These are phyloP conservation scores for Penicillium brasilianum DNA, from an alignment of 2,329 filamentous ascomycete genomes.

Conservation along the genomic window DNA sequence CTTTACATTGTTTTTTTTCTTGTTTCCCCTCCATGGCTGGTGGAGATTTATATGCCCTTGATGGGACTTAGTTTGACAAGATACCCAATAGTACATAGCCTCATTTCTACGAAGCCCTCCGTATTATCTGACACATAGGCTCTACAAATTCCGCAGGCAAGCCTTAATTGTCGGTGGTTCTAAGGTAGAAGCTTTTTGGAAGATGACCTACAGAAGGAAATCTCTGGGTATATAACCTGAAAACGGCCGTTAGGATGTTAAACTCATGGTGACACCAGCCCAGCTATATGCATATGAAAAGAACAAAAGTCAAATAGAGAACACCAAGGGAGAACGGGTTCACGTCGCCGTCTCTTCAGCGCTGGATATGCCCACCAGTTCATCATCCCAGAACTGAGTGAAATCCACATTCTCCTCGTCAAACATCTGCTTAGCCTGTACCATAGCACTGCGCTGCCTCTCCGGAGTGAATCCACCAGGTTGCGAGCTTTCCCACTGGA, in stretches of 20 bases:
- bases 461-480: constrained; percentile 79
- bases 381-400: constrained; percentile 74
- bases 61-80: constrained; percentile 19
- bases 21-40: neutral
- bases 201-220: neutral
- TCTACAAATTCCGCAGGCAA: too few relatives aligned
- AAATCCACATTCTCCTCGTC: constrained; percentile 78
- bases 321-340: neutral
- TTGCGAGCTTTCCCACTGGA: constrained; percentile 82
- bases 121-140: too few relatives aligned
- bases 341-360: constrained; percentile 40
- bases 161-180: neutral
- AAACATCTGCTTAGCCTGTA: constrained; percentile 78
- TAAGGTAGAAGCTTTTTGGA: too few relatives aligned
- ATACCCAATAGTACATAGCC: constrained; percentile 29
- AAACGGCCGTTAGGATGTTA: neutral
- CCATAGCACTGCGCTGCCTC: constrained; percentile 72
- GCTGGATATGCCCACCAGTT: constrained; percentile 63
- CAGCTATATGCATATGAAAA: constrained; percentile 3
- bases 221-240: neutral
- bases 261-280: neutral
- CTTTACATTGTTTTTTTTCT: constrained; percentile 9
- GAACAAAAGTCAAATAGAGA: neutral
- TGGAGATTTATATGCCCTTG: constrained; percentile 10
- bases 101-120: neutral